Percentiles rank a stretch among this genome's conserved stretches.
Conservation (phyloP, 257 asterid species). For the Prunella vulgaris region DNA sequence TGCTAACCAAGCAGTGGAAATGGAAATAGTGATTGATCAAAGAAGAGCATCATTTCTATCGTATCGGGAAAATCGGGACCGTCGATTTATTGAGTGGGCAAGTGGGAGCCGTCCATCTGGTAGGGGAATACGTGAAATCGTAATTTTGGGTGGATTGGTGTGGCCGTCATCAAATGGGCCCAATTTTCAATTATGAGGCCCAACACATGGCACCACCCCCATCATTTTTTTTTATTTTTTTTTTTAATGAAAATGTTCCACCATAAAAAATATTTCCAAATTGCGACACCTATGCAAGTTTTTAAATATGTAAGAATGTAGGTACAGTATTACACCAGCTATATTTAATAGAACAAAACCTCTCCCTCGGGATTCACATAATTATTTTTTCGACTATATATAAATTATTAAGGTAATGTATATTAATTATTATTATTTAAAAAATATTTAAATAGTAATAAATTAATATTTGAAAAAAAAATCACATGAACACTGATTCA, state of each 20-base stretch:
- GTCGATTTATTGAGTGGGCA: slow-evolving; percentile 15
- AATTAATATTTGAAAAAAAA: no score
- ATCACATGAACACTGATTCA: no score
- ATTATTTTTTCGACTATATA: no score
- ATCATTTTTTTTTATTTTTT: not conserved
- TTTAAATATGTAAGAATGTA: not conserved
- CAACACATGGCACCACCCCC: slow-evolving; percentile 36
- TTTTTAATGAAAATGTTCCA: not conserved
- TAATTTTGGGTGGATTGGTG: slow-evolving; percentile 32
- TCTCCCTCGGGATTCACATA: no score
- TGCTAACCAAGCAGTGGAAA: slow-evolving; percentile 36
- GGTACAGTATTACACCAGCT: not conserved
- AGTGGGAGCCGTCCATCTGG: slow-evolving; percentile 37
- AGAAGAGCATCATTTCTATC: slow-evolving; percentile 31
- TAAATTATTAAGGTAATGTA: no score
- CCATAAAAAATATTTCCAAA: not conserved
- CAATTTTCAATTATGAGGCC: slow-evolving; percentile 29
- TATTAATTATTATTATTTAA: no score
- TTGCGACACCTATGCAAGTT: not conserved
- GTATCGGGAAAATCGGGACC: slow-evolving; percentile 25
- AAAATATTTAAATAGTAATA: no score
- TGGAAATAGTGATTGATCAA: slow-evolving; percentile 13
- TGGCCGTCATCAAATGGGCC: slow-evolving; percentile 40
- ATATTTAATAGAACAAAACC: no score
- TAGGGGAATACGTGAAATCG: slow-evolving; percentile 30